phyloP scores from a whole-genome alignment of 768 basidiomycete genomes.

The Tricholoma bakamatsutake region DNA sequence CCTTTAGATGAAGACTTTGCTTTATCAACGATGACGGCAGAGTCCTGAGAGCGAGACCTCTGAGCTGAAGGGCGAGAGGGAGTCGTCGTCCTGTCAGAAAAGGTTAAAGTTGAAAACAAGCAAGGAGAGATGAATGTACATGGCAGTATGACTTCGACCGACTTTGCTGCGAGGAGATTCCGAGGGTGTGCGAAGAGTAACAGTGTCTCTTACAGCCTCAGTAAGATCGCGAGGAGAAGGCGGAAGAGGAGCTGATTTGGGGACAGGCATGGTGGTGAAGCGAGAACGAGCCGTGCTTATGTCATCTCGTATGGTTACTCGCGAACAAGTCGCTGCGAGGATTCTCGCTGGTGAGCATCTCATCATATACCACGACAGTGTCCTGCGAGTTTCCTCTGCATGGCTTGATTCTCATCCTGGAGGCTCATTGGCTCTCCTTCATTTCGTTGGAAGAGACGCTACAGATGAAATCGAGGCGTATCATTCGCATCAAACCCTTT shows the following conservation, averaged over 20 bases:
- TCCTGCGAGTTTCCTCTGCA: constrained; percentile 57
- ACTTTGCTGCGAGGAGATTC: constrained; percentile 43
- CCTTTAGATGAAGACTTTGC: constrained; percentile 36
- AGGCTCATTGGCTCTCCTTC: constrained; percentile 81
- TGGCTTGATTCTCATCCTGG: constrained; percentile 93
- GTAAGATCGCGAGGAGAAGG: constrained; percentile 39
- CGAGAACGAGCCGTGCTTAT: not conserved
- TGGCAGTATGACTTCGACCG: constrained; percentile 53
- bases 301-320: not conserved
- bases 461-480: constrained; percentile 93
- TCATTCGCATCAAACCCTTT: constrained; percentile 58
- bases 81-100: too few relatives aligned
- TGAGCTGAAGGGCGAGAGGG: constrained; percentile 29
- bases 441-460: constrained; percentile 94
- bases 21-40: constrained; percentile 31
- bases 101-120: constrained; percentile 9
- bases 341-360: constrained; percentile 74
- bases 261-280: constrained; percentile 13
- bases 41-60: constrained; percentile 45
- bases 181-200: constrained; percentile 40
- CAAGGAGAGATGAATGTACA: constrained; percentile 18
- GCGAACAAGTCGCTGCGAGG: constrained; percentile 55
- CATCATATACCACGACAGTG: constrained; percentile 62
- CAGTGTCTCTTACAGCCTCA: constrained; percentile 67
- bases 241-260: constrained; percentile 26